These are phyloP conservation scores for Mariannaea sp. DNA, from an alignment of 2,329 filamentous ascomycete species.

Conservation along the genomic window DNA sequence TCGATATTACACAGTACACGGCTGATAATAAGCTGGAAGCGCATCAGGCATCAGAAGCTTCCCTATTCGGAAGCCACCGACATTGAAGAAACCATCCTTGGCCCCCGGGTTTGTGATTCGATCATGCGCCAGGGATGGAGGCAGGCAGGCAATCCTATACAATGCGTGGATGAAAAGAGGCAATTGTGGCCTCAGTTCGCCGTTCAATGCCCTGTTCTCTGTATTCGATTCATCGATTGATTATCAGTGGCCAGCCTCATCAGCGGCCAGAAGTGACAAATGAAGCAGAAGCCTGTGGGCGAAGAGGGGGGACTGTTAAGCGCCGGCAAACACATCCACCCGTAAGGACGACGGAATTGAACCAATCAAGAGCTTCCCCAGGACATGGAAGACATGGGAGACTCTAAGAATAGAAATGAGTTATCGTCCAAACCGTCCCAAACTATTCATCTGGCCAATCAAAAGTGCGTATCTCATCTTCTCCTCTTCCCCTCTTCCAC, in stretches of 20 bases:
- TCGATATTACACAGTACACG: no score
- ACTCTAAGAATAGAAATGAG: conserved; percentile 37
- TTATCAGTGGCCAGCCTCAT: no score
- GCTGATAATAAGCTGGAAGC: no score
- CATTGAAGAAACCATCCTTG: background rate
- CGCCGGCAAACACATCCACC: conserved; percentile 34
- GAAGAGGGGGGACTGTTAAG: conserved; percentile 31
- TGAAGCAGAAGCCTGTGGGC: background rate
- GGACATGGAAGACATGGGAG: conserved; percentile 12
- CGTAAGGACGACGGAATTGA: conserved; percentile 23
- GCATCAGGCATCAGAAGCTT: background rate
- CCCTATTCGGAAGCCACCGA: background rate
- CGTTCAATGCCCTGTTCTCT: conserved; percentile 3
- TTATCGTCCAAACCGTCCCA: conserved; percentile 14
- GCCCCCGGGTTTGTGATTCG: background rate
- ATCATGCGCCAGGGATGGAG: background rate
- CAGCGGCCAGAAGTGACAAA: conserved; percentile 11
- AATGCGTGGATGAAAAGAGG: background rate
- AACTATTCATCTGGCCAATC: conserved; percentile 16
- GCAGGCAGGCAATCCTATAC: no score
- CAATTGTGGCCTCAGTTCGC: background rate
- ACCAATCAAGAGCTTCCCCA: conserved; percentile 25
- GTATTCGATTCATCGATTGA: conserved; percentile 4
- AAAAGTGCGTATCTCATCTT: conserved; percentile 2
- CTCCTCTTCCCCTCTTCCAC: no score